phyloP scores from a whole-genome alignment of 495 filamentous ascomycete species.

The Penicillium psychrofluorescens region DNA sequence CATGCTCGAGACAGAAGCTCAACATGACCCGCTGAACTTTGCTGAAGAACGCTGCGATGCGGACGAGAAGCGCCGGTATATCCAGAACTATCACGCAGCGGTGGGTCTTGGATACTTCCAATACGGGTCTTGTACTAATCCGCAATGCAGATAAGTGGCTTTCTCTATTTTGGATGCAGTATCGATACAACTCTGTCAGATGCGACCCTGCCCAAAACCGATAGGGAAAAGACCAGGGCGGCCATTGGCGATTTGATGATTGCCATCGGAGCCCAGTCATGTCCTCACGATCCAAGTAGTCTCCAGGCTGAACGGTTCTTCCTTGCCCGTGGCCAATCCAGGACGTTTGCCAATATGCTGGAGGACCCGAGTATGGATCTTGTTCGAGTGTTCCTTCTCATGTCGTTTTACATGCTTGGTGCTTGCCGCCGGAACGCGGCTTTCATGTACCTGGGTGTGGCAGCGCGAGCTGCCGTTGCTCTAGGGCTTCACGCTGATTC shows the following conservation, averaged over 20 bases:
- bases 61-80: constrained; percentile 16
- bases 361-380: constrained; percentile 37
- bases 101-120: constrained; percentile 8
- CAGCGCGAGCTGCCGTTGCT: constrained; percentile 33
- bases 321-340: constrained; percentile 31
- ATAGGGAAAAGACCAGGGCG: constrained; percentile 15
- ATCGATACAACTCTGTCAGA: background rate
- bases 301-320: constrained; percentile 24
- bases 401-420: constrained; percentile 43
- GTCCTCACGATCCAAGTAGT: constrained; percentile 11
- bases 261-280: constrained; percentile 37
- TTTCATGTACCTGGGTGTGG: constrained; percentile 43
- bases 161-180: constrained; percentile 16
- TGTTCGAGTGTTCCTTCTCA: constrained; percentile 31
- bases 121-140: background rate
- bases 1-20: constrained; percentile 35
- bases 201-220: constrained; percentile 6
- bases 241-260: constrained; percentile 32
- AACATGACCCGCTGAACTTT: constrained; percentile 18
- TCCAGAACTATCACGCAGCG: constrained; percentile 21
- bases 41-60: constrained; percentile 15
- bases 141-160: constrained; percentile 23
- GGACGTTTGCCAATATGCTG: constrained; percentile 29
- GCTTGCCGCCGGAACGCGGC: constrained; percentile 41
- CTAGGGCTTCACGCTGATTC: constrained; percentile 31